Base-by-base conservation (phyloP, 352 stramenopile genomes). In the Phytophthora hibernalis region DNA sequence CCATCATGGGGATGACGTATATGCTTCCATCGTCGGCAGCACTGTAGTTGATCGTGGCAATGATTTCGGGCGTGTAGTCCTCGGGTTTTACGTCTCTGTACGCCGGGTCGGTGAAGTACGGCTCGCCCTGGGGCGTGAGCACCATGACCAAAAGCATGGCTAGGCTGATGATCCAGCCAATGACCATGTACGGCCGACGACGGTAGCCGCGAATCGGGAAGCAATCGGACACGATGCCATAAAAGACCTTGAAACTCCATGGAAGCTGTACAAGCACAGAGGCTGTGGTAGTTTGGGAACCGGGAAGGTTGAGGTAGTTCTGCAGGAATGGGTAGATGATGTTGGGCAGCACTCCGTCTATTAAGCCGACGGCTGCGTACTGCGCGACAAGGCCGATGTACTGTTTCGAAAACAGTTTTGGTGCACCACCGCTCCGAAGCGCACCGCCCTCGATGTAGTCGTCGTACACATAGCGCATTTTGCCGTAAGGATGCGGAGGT, bases 181-280 rank as follows among this genome's bases (percentile, higher is more conserved):
- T 65, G 28, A 87, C 30, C 72, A 90, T 87, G 58, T 87, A 90
- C 20, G 81, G 79, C 1, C 78, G 65, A 18, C 81, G 72, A 9
- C 76, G 72, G 38, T 83, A 88, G 30, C 81, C 81, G 10, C 59
- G 65, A 49, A 91, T 72, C 16, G 82, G 82, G 35, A 88, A 84
- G 48, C 75, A 84, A 58, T 91, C 82, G 1, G 78, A 82, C 5
- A 91, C 18, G n/a, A 91, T 82, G 22, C 79, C 79, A 49, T 85
- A 73, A 50, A 89, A 83, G 8, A 88, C 71, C 62, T 90, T 90
- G 44, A 90, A 88, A 43, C 73, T 86, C 78, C 80, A 90, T 1
- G 76, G 78, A 1, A 90, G 38, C 21, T 78, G 68, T 11, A 90
- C 74, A 3, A 87, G 68, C 13, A 77, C 76, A 9, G 57, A 40